Evolutionary conservation across 1,284 basidiomycete species (phyloP), one percentile per base, ranked within the genome.

Genomic region (Fistulina hepatica): DNA sequence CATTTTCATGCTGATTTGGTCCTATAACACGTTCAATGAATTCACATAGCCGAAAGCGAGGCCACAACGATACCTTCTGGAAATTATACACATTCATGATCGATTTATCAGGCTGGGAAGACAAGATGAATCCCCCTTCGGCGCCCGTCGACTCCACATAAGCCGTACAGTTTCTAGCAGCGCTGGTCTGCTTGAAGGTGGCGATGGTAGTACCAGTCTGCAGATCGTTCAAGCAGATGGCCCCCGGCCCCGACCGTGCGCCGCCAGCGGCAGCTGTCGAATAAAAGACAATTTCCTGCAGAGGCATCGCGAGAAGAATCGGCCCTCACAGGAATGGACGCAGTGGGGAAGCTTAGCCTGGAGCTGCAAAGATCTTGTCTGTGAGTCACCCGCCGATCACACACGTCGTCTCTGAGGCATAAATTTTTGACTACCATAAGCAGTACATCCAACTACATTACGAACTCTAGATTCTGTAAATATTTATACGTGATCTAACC

Each of bases 1-100:
- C 31, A 94, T 73, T 56, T 92, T 91, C 36, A 84, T 59, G 34
- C 79, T 72, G 33, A 91, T 67, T 69, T 93, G 90, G 55, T 94
- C 90, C 90, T 93, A 46, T 41, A 46, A 36, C 32, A 41, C 19
- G 32, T 24, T 39, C 42, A 22, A 28, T 33, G 30, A 28, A 42
- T 24, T 28, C 36, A 33, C 36, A 21, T 40, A 28, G 17, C 12
- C n/a, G 44, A 41, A 46, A 30, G 27, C 22, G 10, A 31, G 19
- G 37, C 40, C 33, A 20, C 21, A 17, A 16, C 21, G 57, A 34
- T 43, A 77, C 84, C 61, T 84, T 88, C 69, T 91, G 88, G 53
- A 84, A 91, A 47, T 71, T 75, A 49, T 86, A 90, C 21, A 86
- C 74, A 48, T 86, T 79, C 48, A 91, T 51, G 33, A 88, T 71